A percentile compares a stretch with the other conserved stretches of the same genome.
Conservation (phyloP, 345 rosid species). For the Lepidium sativum region DNA sequence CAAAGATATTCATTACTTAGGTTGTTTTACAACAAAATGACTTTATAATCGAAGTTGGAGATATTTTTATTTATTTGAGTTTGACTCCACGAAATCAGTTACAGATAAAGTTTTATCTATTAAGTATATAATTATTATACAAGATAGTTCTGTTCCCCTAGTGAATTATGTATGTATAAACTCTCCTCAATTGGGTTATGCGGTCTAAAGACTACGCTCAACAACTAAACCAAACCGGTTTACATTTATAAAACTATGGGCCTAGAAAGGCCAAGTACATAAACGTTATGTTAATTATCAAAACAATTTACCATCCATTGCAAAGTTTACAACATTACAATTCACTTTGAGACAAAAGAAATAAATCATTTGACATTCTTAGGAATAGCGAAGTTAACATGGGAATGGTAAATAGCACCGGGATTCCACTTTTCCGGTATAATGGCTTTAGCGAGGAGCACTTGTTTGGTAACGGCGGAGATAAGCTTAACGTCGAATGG, state of each 20-base stretch:
- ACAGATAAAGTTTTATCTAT: no score
- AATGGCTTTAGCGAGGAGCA: slow-evolving; percentile 31
- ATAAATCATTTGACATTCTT: not conserved
- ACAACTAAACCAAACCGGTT: slow-evolving; percentile 5
- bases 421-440: slow-evolving; percentile 60
- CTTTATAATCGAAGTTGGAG: no score
- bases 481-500: slow-evolving; percentile 56
- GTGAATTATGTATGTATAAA: not conserved
- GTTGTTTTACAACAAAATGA: no score
- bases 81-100: no score
- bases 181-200: no score
- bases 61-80: no score
- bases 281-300: not conserved
- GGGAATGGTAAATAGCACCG: slow-evolving; percentile 46
- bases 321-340: slow-evolving; percentile 4
- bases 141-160: no score
- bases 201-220: no score
- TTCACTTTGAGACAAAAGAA: not conserved
- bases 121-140: no score
- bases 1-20: no score
- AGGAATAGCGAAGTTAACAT: slow-evolving; percentile 31
- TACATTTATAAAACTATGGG: not conserved
- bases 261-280: not conserved
- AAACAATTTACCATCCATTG: not conserved
- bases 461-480: slow-evolving; percentile 21